These are phyloP conservation scores for Boletus subcaerulescens DNA, from an alignment of 768 basidiomycete species.

Conservation along the genomic window DNA sequence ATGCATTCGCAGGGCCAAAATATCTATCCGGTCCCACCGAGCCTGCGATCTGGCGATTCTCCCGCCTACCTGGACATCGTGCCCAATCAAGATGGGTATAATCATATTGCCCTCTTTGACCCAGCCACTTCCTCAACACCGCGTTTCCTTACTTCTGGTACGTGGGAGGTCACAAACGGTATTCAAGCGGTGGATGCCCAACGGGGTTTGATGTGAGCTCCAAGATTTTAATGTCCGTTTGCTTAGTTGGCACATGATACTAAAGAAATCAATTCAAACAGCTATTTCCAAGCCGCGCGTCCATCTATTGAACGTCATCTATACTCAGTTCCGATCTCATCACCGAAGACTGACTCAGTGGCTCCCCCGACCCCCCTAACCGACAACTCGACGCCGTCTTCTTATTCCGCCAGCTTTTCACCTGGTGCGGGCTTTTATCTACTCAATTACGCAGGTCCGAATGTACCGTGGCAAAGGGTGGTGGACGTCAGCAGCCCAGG, in stretches of 20 bases:
- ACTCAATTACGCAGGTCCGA: slow-evolving; percentile 75
- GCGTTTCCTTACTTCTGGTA: slow-evolving; percentile 78
- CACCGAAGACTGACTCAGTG: slow-evolving; percentile 31
- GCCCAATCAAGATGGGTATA: slow-evolving; percentile 76
- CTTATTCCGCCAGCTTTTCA: slow-evolving; percentile 72
- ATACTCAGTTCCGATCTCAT: slow-evolving; percentile 75
- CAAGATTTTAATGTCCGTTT: slow-evolving; percentile 33
- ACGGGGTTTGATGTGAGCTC: slow-evolving; percentile 66
- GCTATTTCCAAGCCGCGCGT: slow-evolving; percentile 86
- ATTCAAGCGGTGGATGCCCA: slow-evolving; percentile 70
- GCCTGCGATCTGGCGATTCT: slow-evolving; percentile 39
- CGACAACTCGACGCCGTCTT: slow-evolving; percentile 49
- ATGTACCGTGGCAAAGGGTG: slow-evolving; percentile 84
- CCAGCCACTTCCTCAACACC: slow-evolving; percentile 69
- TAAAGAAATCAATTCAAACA: slow-evolving; percentile 33
- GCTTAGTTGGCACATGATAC: slow-evolving; percentile 16
- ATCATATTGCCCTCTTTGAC: slow-evolving; percentile 90
- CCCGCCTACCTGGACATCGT: slow-evolving; percentile 89
- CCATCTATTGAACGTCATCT: slow-evolving; percentile 84
- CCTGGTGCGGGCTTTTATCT: slow-evolving; percentile 84
- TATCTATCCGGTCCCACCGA: slow-evolving; percentile 54
- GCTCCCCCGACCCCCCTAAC: slow-evolving; percentile 49
- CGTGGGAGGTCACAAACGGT: slow-evolving; percentile 84
- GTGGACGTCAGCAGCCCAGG: slow-evolving; percentile 50
- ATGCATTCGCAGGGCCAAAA: slow-evolving; percentile 50